Evolutionary conservation across 2,329 filamentous ascomycete species (phyloP).

Genomic region (Amauroascus niger): DNA sequence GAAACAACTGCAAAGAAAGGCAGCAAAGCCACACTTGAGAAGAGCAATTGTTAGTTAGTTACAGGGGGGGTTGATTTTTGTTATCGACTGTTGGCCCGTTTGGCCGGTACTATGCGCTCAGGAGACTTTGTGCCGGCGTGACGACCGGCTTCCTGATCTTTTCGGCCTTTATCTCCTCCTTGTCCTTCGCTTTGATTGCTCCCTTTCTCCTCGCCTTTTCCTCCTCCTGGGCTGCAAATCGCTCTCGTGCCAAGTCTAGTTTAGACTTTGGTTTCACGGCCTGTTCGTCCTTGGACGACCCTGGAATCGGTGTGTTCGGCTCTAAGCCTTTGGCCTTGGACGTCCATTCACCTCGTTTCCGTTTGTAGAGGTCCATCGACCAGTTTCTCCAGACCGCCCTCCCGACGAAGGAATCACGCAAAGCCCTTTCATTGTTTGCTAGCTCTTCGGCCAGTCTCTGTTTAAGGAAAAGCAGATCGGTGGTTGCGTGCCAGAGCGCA

Average conservation of each 20-base stretch:
- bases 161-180: not conserved
- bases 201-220: conserved; percentile 21
- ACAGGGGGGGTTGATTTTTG: not conserved
- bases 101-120: conserved; percentile 12
- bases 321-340: conserved; percentile 47
- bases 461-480: conserved; percentile 55
- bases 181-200: conserved; percentile 7
- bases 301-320: conserved; percentile 15
- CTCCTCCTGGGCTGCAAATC: conserved; percentile 41
- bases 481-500: conserved; percentile 54
- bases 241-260: conserved; percentile 50
- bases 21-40: not conserved
- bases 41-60: no score
- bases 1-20: not conserved
- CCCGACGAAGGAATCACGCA: conserved; percentile 57
- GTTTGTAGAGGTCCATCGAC: conserved; percentile 62
- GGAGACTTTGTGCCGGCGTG: conserved; percentile 3
- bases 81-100: not conserved
- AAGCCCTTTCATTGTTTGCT: conserved; percentile 46
- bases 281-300: conserved; percentile 15
- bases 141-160: not conserved
- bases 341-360: conserved; percentile 54
- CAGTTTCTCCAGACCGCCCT: conserved; percentile 64
- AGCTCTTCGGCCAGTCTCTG: conserved; percentile 59
- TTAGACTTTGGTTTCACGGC: conserved; percentile 38